These are phyloP conservation scores for Penicillium italicum DNA, from an alignment of 2,329 filamentous ascomycete species.

Conservation along the genomic window DNA sequence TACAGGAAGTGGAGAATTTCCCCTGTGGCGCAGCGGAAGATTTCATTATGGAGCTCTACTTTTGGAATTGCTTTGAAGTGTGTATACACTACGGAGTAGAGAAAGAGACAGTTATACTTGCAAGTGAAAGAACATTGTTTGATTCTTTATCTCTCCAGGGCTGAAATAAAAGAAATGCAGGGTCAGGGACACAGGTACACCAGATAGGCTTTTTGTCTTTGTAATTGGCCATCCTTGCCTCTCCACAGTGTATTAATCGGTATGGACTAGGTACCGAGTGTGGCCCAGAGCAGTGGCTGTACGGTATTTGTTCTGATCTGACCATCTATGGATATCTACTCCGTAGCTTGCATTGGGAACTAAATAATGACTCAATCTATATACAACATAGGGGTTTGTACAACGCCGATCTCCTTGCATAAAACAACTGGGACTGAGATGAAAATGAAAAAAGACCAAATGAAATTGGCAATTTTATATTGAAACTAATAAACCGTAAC, in stretches of 20 bases:
- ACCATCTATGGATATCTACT: neutral
- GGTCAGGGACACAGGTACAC: neutral
- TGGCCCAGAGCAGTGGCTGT: neutral
- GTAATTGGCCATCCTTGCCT: neutral
- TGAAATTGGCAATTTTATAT: neutral
- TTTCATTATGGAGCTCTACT: conserved; percentile 3
- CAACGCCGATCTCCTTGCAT: neutral
- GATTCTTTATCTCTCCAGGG: neutral
- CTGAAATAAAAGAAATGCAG: neutral
- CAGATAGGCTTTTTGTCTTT: neutral
- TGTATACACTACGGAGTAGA: neutral
- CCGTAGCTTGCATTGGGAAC: no score
- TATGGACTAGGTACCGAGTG: no score
- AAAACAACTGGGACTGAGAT: neutral
- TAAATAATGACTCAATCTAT: neutral
- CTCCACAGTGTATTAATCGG: neutral
- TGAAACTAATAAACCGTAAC: neutral
- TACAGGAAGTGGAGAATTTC: neutral
- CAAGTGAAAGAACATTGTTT: neutral
- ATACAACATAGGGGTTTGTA: no score
- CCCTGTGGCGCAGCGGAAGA: conserved; percentile 5
- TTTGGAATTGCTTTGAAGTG: neutral
- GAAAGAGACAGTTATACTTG: neutral
- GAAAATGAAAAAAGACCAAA: neutral
- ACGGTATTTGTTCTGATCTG: neutral